These are phyloP conservation scores for Aspergillus leporis DNA, from an alignment of 495 filamentous ascomycete species.

Conservation along the genomic window DNA sequence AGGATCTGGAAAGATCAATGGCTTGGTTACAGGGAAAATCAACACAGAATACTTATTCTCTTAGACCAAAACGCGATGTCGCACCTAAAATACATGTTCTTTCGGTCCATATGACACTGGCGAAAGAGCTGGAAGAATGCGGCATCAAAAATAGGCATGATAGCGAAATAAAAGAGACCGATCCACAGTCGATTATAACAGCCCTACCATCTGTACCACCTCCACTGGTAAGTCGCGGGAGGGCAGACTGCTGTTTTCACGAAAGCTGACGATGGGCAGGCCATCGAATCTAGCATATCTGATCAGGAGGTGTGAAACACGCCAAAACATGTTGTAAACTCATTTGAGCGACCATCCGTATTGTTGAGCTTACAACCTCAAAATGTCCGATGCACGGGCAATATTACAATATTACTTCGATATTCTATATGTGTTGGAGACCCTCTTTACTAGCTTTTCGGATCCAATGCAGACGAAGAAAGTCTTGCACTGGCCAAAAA, in stretches of 20 bases:
- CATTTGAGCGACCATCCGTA: no score
- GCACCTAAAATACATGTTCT: conserved; percentile 39
- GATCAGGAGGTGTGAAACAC: no score
- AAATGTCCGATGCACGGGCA: no score
- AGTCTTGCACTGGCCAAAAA: no score
- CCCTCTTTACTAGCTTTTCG: no score
- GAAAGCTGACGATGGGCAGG: background rate
- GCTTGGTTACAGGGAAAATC: conserved; percentile 34
- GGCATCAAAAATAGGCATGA: conserved; percentile 6
- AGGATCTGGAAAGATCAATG: conserved; percentile 30
- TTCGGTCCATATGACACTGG: conserved; percentile 31
- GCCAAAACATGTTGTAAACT: no score
- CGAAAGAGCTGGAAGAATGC: conserved; percentile 24
- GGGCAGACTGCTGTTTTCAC: background rate
- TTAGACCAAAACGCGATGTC: conserved; percentile 31
- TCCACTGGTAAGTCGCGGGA: conserved; percentile 2
- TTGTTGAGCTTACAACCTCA: no score
- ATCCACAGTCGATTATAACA: conserved; percentile 37
- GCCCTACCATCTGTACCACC: conserved; percentile 38
- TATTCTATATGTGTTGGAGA: no score
- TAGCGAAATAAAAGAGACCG: conserved; percentile 10
- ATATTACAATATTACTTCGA: no score
- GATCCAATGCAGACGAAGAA: no score
- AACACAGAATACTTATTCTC: conserved; percentile 35
- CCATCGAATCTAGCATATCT: no score